These are phyloP conservation scores for Erodium chrysanthum DNA, from an alignment of 441 rosid species.

Conservation along the genomic window DNA sequence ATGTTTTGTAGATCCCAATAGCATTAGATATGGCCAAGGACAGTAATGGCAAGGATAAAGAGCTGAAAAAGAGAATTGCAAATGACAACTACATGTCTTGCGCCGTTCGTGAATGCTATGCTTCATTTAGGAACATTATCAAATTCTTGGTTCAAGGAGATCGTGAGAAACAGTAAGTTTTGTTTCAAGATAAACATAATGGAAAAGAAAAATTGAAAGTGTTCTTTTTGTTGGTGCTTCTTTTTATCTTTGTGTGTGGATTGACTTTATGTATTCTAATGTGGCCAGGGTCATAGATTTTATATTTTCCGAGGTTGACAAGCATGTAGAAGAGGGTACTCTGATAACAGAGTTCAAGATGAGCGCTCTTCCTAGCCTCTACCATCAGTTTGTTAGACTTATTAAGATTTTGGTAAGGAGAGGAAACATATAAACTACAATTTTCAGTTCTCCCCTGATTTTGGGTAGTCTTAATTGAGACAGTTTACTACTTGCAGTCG, in stretches of 20 bases:
- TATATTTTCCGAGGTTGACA: slow-evolving; percentile 62
- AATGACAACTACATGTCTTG: slow-evolving; percentile 70
- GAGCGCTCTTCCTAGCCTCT: slow-evolving; percentile 88
- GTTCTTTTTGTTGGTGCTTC: background rate
- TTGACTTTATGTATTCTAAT: no score
- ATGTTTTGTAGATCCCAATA: slow-evolving; percentile 72
- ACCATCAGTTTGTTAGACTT: slow-evolving; percentile 75
- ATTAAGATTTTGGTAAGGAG: slow-evolving; percentile 67
- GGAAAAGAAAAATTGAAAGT: background rate
- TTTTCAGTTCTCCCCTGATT: slow-evolving; percentile 10
- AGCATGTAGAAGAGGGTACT: slow-evolving; percentile 31
- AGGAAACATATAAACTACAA: background rate
- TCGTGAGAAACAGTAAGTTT: slow-evolving; percentile 58
- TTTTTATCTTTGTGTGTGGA: no score
- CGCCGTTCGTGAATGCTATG: slow-evolving; percentile 94
- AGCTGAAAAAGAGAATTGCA: slow-evolving; percentile 79
- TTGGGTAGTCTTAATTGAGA: slow-evolving; percentile 10
- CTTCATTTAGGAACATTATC: slow-evolving; percentile 76
- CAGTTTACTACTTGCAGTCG: slow-evolving; percentile 33
- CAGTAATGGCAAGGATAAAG: slow-evolving; percentile 82
- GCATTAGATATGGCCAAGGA: slow-evolving; percentile 99
- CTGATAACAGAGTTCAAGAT: slow-evolving; percentile 57
- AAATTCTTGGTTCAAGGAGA: slow-evolving; percentile 63
- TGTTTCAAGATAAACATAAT: slow-evolving; percentile 7
- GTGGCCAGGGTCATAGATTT: slow-evolving; percentile 52